These are phyloP conservation scores for Argentina anserina DNA, from an alignment of 306 rosid species.

Conservation along the genomic window DNA sequence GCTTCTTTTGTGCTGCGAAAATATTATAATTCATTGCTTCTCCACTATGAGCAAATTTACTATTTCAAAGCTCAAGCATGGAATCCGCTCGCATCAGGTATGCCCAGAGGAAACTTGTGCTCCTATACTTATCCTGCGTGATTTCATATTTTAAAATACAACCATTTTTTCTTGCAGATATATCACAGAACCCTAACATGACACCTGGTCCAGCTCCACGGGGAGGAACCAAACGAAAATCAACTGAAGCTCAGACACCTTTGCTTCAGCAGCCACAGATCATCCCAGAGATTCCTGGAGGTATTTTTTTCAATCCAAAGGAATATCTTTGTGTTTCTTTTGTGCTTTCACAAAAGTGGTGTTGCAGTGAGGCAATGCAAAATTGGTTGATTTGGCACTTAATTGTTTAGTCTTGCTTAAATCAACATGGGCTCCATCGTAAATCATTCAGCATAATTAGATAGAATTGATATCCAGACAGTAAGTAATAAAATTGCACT, in stretches of 20 bases:
- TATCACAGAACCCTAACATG: conserved; percentile 33
- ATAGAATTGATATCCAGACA: neutral
- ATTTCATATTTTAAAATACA: conserved; percentile 20
- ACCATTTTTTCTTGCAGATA: conserved; percentile 41
- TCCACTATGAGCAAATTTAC: conserved; percentile 75
- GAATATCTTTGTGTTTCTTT: neutral
- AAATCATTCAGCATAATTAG: neutral
- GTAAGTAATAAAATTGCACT: neutral
- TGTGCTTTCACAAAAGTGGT: neutral
- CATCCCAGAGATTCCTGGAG: conserved; percentile 44
- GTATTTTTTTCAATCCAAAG: conserved; percentile 24
- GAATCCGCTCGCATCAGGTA: conserved; percentile 42
- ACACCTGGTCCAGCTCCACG: conserved; percentile 32
- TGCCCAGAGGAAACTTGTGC: conserved; percentile 10
- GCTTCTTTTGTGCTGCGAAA: conserved; percentile 89
- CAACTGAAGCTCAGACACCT: conserved; percentile 31
- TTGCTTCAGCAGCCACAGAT: conserved; percentile 34
- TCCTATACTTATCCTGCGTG: conserved; percentile 10
- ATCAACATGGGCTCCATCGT: neutral
- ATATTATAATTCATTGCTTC: conserved; percentile 73
- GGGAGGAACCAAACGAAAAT: conserved; percentile 30
- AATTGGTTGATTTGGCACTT: neutral
- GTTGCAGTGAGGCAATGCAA: neutral
- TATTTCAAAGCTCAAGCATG: conserved; percentile 58
- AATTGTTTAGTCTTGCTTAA: neutral